Percentiles rank a stretch among this genome's conserved stretches.
Evolutionary conservation across 768 basidiomycete genomes (phyloP).

Genomic region (Pseudohyphozyma bogoriensis): DNA sequence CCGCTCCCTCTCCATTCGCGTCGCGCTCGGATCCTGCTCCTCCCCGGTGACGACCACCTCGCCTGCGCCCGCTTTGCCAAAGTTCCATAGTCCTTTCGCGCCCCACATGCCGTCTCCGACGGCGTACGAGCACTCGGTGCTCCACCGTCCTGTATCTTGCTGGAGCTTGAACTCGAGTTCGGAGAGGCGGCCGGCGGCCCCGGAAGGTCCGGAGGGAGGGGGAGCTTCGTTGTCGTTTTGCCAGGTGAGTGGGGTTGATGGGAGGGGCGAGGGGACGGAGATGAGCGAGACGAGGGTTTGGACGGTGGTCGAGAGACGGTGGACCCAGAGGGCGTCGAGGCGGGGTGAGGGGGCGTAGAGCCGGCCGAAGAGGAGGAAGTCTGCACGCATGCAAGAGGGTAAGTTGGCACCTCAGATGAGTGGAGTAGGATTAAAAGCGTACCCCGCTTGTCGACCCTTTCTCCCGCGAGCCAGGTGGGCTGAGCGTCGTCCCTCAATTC

Average conservation of each 20-base stretch:
- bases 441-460: constrained; percentile 68
- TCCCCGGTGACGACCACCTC: not conserved
- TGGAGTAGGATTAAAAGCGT: too few relatives aligned
- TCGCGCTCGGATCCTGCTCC: not conserved
- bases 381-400: too few relatives aligned
- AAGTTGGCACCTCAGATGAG: too few relatives aligned
- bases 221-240: constrained; percentile 37
- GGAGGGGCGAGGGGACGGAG: constrained; percentile 46
- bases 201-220: constrained; percentile 42
- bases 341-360: constrained; percentile 80
- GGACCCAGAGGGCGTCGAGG: constrained; percentile 80
- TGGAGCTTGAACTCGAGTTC: constrained; percentile 69
- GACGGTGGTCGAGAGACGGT: constrained; percentile 62
- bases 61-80: constrained; percentile 44
- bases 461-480: constrained; percentile 58
- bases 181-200: constrained; percentile 39
- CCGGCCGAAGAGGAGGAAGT: constrained; percentile 87
- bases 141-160: constrained; percentile 85
- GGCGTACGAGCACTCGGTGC: constrained; percentile 87
- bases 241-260: constrained; percentile 16
- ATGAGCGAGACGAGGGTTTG: constrained; percentile 79
- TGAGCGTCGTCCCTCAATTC: constrained; percentile 61
- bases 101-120: constrained; percentile 93
- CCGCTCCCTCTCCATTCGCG: too few relatives aligned
- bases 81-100: constrained; percentile 76